Base-by-base conservation (phyloP, 2,329 filamentous ascomycete genomes). In the Curvularia sp. region DNA sequence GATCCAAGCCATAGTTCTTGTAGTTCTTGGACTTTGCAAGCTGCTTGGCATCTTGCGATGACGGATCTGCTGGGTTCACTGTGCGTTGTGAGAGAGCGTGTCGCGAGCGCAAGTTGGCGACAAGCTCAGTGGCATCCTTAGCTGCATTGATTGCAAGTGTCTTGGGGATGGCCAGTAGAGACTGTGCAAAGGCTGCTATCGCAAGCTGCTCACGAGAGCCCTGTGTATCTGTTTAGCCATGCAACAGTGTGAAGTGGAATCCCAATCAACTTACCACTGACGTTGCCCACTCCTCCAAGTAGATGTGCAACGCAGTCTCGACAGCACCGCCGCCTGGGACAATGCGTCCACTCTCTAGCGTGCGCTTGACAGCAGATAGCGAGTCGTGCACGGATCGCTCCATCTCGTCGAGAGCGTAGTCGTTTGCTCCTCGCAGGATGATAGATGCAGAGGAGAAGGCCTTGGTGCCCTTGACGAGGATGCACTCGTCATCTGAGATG, bases 281-380 rank as follows among this genome's bases (percentile, higher is more conserved):
- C 70, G 95, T 94, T 52, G 95, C 95, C 79, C 96, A 99, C 80
- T 99, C 95, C 82, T 99, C 95, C 32, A 99, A 87, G 81, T 98
- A 99, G 77, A 99, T 99, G 82, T 98, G 95, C 66, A 99, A 86
- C 48, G 95, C 95, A n/a, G 95, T 98, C 83, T 99, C 95, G 21
- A 97, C 94, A 42, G 95, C 95, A 75, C 94, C 95, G 66, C 95
- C 95, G 66, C 95, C 95, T 15, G 95, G 95, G 38, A 99, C 95
- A 66, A 99, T 96, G 80, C 91, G 93, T 72, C 95, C 95, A 74
- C 92, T 97, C 82, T 99, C 95, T 7, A 99, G 84, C 3, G 95
- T 97, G 69, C 95, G 88, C 88, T 99, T 99, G 65, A 99, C 93
- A 46, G 95, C 95, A 67, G 92, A 97, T 46, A 99, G 85, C 13